Conservation (phyloP, 2,329 filamentous ascomycete genomes). For the Aureobasidium sp. region DNA sequence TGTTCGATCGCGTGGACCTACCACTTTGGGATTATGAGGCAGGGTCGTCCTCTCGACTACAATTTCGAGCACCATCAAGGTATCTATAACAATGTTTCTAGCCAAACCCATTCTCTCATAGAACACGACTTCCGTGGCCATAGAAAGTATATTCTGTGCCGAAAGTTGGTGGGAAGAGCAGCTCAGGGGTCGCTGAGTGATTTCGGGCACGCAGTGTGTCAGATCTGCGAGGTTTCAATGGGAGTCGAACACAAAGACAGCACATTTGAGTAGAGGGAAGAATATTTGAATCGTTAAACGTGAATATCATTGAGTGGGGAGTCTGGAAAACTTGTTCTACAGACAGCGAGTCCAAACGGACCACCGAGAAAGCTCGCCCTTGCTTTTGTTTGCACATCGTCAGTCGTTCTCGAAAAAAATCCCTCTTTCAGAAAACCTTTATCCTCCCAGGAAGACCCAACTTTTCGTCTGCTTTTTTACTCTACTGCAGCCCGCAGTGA, state of each 20-base stretch:
- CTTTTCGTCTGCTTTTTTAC: constrained; percentile 9
- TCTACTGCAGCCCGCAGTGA: constrained; percentile 11
- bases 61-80: neutral
- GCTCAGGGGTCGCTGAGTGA: too few species aligned
- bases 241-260: neutral
- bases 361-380: constrained; percentile 9
- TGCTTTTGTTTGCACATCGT: constrained; percentile 9
- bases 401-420: constrained; percentile 8
- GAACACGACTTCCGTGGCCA: too few species aligned
- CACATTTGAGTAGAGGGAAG: neutral
- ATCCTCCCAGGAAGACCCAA: neutral
- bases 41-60: neutral
- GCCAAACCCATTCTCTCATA: too few species aligned
- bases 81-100: too few species aligned
- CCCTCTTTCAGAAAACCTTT: constrained; percentile 1
- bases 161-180: too few species aligned
- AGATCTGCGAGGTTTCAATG: too few species aligned
- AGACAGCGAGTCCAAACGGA: constrained; percentile 12
- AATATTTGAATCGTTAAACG: neutral
- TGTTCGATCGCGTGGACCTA: neutral
- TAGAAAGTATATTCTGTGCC: too few species aligned
- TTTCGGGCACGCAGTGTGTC: too few species aligned
- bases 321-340: constrained; percentile 10
- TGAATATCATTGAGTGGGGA: constrained; percentile 10
- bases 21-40: neutral